A percentile compares a stretch with the other conserved stretches of the same genome.
Evolutionary conservation across 805 yeast genomes (phyloP).

Genomic region (Torulaspora microellipsoides): DNA sequence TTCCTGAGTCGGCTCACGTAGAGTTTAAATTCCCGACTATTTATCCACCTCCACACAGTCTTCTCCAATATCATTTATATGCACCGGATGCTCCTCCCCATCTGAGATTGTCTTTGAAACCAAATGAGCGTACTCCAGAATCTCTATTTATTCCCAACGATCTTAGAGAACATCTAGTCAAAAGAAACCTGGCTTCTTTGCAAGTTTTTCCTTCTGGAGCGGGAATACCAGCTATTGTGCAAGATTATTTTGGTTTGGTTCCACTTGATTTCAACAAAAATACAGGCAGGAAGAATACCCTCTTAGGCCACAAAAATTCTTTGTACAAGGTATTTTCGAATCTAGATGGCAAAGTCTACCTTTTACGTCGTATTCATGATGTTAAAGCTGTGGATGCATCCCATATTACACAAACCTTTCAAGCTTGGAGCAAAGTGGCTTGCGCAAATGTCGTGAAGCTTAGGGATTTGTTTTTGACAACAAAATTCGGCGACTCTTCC

Average conservation of each 20-base stretch:
- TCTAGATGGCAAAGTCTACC: constrained; percentile 70
- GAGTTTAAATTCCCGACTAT: constrained; percentile 30
- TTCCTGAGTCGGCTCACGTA: constrained; percentile 5
- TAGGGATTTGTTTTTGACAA: constrained; percentile 79
- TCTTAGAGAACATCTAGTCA: constrained; percentile 64
- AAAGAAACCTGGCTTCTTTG: constrained; percentile 74
- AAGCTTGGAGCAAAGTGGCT: constrained; percentile 57
- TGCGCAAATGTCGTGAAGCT: constrained; percentile 57
- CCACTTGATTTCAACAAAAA: constrained; percentile 60
- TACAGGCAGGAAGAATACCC: constrained; percentile 29
- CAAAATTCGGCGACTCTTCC: constrained; percentile 78
- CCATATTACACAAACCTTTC: constrained; percentile 51
- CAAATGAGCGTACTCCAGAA: constrained; percentile 67
- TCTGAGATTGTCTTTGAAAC: constrained; percentile 51
- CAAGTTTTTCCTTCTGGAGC: constrained; percentile 47
- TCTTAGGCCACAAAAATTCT: constrained; percentile 53
- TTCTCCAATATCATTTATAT: constrained; percentile 75
- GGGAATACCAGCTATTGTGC: constrained; percentile 68
- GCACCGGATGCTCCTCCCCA: constrained; percentile 87
- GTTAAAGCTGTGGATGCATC: constrained; percentile 51
- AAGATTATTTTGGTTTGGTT: constrained; percentile 75
- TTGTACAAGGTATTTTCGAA: constrained; percentile 79
- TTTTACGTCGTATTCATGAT: constrained; percentile 67
- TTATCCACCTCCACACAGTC: constrained; percentile 39
- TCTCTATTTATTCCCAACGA: constrained; percentile 69